phyloP scores from a whole-genome alignment of 257 asterid genomes.

The Primulina tabacum region DNA sequence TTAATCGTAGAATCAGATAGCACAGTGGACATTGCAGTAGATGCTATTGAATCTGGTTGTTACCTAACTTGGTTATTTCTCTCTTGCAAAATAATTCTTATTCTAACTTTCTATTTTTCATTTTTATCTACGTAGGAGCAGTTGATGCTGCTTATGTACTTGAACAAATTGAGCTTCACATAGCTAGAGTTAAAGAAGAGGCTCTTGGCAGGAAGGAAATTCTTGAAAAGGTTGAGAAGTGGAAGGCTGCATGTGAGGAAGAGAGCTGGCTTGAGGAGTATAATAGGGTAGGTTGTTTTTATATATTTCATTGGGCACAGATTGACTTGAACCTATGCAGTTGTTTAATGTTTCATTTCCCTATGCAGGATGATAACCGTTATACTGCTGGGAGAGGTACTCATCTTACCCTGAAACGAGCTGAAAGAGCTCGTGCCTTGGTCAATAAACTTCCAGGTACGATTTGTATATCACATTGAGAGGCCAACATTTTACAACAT shows the following conservation, averaged over 20 bases:
- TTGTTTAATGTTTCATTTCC: slow-evolving; percentile 25
- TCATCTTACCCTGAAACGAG: slow-evolving; percentile 89
- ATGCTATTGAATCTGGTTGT: slow-evolving; percentile 86
- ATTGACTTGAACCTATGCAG: slow-evolving; percentile 12
- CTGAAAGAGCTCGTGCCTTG: slow-evolving; percentile 91
- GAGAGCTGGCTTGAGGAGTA: slow-evolving; percentile 99
- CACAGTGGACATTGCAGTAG: slow-evolving; percentile 38
- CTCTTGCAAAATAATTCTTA: slow-evolving; percentile 15
- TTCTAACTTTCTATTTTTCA: slow-evolving; percentile 19
- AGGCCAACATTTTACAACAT: background rate
- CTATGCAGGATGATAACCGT: slow-evolving; percentile 81
- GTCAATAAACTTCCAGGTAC: slow-evolving; percentile 95
- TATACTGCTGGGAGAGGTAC: slow-evolving; percentile 97
- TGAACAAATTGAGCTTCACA: slow-evolving; percentile 86
- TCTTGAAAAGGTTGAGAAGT: slow-evolving; percentile 93
- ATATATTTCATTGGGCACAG: slow-evolving; percentile 14
- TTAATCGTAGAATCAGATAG: slow-evolving; percentile 59
- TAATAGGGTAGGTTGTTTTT: slow-evolving; percentile 57
- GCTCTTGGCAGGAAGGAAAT: slow-evolving; percentile 87
- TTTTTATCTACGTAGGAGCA: slow-evolving; percentile 49
- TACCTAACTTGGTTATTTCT: slow-evolving; percentile 16
- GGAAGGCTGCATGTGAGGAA: slow-evolving; percentile 93
- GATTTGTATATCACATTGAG: slow-evolving; percentile 8
- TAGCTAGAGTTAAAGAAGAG: slow-evolving; percentile 82
- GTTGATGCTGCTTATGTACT: slow-evolving; percentile 77